Evolutionary conservation across 257 asterid genomes (phyloP).

Genomic region (Gardenia jasminoides): DNA sequence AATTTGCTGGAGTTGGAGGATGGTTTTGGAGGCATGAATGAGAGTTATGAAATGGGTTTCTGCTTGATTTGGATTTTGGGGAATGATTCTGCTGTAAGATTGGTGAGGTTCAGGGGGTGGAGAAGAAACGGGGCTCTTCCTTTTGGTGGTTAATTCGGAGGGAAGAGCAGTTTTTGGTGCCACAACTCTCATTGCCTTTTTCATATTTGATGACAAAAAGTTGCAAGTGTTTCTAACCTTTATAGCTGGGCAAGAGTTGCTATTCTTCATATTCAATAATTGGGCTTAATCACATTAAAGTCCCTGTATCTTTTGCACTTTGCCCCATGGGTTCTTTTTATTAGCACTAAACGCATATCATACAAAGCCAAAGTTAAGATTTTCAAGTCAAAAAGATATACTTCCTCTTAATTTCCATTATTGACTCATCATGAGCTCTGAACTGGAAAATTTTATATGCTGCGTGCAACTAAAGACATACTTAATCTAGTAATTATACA

Average conservation of each 20-base stretch:
- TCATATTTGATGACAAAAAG: neutral
- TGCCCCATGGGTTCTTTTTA: too few species aligned
- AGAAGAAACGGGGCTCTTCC: neutral
- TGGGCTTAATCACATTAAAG: too few species aligned
- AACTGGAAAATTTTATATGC: too few species aligned
- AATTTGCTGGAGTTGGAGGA: constrained; percentile 30
- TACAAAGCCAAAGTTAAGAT: too few species aligned
- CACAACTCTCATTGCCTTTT: neutral
- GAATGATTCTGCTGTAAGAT: neutral
- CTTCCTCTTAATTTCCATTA: too few species aligned
- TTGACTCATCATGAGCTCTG: too few species aligned
- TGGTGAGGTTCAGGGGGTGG: neutral
- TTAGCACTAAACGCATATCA: too few species aligned
- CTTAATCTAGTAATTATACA: too few species aligned
- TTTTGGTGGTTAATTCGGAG: neutral
- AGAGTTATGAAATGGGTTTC: constrained; percentile 35
- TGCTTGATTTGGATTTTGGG: neutral
- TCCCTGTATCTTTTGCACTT: too few species aligned
- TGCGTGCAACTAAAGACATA: too few species aligned
- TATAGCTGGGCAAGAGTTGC: neutral
- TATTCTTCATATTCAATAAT: too few species aligned
- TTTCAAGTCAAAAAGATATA: too few species aligned
- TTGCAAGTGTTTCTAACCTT: neutral
- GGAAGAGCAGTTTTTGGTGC: neutral
- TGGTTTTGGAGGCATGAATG: constrained; percentile 28